phyloP scores from a whole-genome alignment of 257 asterid species.

The Ligustrum vulgare region DNA sequence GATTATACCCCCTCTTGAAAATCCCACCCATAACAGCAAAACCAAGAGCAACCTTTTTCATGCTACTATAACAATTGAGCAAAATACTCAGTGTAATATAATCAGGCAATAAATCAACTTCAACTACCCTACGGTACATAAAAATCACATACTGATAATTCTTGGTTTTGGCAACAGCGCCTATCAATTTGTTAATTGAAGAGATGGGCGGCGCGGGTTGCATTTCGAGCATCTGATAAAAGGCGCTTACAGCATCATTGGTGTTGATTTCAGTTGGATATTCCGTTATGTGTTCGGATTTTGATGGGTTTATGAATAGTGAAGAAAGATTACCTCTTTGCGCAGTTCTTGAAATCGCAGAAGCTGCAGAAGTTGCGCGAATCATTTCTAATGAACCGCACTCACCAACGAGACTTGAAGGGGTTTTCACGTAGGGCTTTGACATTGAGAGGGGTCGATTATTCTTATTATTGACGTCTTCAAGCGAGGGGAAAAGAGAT shows the following conservation, averaged over 20 bases:
- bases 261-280: conserved; percentile 23
- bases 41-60: conserved; percentile 42
- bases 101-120: conserved; percentile 41
- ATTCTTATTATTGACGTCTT: too few species aligned
- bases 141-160: conserved; percentile 34
- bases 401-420: too few species aligned
- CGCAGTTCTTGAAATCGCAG: conserved; percentile 8
- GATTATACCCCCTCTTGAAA: conserved; percentile 56
- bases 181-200: conserved; percentile 46
- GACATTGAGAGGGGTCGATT: too few species aligned
- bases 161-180: conserved; percentile 50
- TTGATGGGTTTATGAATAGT: conserved; percentile 18
- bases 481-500: too few species aligned
- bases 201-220: conserved; percentile 46
- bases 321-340: conserved; percentile 35
- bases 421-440: too few species aligned
- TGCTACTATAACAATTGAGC: conserved; percentile 55
- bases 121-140: conserved; percentile 49
- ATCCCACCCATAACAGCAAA: conserved; percentile 59
- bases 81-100: conserved; percentile 53
- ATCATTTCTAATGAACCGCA: too few species aligned
- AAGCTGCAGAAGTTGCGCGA: too few species aligned
- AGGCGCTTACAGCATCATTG: conserved; percentile 35
- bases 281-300: not conserved
- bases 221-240: conserved; percentile 51